phyloP scores from a whole-genome alignment of 257 asterid genomes.

The Solanum sparsipilum region DNA sequence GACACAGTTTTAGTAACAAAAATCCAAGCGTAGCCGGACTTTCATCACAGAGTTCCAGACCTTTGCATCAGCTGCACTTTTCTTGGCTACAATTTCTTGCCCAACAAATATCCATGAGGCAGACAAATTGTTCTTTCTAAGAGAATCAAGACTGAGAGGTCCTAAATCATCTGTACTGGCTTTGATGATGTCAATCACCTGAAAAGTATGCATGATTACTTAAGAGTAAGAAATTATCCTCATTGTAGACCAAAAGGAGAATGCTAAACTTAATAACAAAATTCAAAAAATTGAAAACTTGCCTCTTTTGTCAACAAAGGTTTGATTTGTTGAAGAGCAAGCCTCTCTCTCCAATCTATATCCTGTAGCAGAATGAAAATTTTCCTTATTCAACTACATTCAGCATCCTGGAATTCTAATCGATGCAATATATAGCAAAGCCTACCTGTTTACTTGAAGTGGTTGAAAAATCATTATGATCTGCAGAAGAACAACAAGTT shows the following conservation, averaged over 20 bases:
- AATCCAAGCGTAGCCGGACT: neutral
- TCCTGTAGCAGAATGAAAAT: constrained; percentile 23
- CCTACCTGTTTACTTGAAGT: constrained; percentile 41
- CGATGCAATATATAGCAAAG: neutral
- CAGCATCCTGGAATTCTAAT: constrained; percentile 1
- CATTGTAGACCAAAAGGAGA: neutral
- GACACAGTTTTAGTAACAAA: neutral
- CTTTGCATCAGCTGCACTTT: constrained; percentile 32
- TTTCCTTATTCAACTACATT: constrained; percentile 5
- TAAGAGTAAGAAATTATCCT: neutral
- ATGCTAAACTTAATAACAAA: neutral
- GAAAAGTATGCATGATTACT: constrained; percentile 2
- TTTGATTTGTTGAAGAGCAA: constrained; percentile 52
- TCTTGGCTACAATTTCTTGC: constrained; percentile 21
- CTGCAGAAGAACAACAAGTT: constrained; percentile 27
- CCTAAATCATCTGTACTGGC: constrained; percentile 64
- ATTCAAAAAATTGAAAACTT: constrained; percentile 8
- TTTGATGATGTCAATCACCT: constrained; percentile 73
- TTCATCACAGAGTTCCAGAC: constrained; percentile 21
- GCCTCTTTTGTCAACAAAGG: constrained; percentile 59
- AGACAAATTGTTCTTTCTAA: constrained; percentile 54
- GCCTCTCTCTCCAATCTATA: constrained; percentile 63
- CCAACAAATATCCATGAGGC: constrained; percentile 65
- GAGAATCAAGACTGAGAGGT: constrained; percentile 55
- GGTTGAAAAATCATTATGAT: constrained; percentile 17